Conservation (phyloP, 805 yeast species). For the Teunomyces barrocoloradensis region DNA sequence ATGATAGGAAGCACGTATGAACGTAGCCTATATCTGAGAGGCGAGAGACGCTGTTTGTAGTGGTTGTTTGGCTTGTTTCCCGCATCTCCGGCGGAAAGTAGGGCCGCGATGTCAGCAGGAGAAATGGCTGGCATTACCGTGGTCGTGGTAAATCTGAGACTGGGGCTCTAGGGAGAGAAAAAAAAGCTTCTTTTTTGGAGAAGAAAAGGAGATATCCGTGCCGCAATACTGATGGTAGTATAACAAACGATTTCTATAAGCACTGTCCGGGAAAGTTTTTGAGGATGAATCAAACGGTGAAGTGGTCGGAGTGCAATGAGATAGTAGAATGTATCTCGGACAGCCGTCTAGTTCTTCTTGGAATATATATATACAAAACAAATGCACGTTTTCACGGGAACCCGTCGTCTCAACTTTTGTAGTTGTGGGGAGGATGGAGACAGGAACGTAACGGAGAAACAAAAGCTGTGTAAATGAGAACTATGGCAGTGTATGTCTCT, state of each 20-base stretch:
- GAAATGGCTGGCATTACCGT: constrained; percentile 5
- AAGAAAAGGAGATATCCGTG: background rate
- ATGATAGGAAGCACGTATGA: constrained; percentile 52
- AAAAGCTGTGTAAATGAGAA: no score
- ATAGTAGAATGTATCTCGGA: no score
- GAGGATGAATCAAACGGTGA: background rate
- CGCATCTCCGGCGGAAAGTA: constrained; percentile 49
- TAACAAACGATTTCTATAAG: background rate
- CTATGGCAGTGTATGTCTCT: background rate
- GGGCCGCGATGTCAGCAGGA: constrained; percentile 12
- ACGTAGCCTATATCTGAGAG: constrained; percentile 55
- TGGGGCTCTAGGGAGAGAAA: background rate
- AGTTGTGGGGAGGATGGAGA: background rate
- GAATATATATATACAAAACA: background rate
- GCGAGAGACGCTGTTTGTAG: constrained; percentile 58
- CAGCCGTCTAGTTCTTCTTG: background rate
- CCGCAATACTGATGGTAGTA: background rate
- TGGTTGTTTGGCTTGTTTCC: constrained; percentile 70
- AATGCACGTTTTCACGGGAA: background rate
- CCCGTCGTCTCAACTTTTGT: background rate
- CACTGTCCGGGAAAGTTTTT: background rate
- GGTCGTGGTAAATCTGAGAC: constrained; percentile 6
- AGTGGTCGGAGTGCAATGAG: background rate
- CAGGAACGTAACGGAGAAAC: background rate
- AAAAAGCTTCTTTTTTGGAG: background rate